Base-by-base conservation (phyloP, 768 basidiomycete species). In the Hygrophorus russula region DNA sequence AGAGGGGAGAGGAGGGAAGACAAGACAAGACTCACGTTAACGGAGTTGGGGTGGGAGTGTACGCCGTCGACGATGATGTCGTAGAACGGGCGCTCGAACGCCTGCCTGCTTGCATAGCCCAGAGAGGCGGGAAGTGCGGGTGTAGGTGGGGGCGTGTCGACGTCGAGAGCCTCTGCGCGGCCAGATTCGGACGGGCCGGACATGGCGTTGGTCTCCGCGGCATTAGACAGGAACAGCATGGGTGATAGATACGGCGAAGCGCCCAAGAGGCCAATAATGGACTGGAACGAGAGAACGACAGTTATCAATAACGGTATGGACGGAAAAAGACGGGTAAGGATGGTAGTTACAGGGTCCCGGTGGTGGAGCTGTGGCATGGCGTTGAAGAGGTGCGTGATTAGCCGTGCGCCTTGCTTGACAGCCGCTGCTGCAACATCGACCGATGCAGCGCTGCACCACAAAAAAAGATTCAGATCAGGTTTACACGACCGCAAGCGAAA, bases 361-460 rank as follows among this genome's bases (percentile, higher is more conserved):
- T 94, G 90, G 57, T 93, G 84, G 31, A 88, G 61, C 53, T 84
- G 85, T 11, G 85, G 85, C 89, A 91, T 91, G 5, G 89, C 87
- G 51, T 94, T 94, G 77, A 90, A 92, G 18, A 93, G 67, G 60
- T 93, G 91, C 0, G 91, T 93, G 51, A 93, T 87, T 45, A 90
- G 74, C n/a, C 78, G 70, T 5, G 88, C 85, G 14, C 90, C 90
- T 45, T 70, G 68, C 13, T 69, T 61, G 4, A 92, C 71, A 2
- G 87, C 87, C 6, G 72, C 61, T 14, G 78, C 79, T 5, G 90
- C 87, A 47, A 79, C 63, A 19, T 80, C 75, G 1, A 86, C 82
- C 12, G 76, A 74, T 17, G 89, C 89, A 52, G 78, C 74, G 52
- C 87, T 90, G 44, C 2, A 48, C 5, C 5, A 13, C 38, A 42